Evolutionary conservation across 768 basidiomycete species (phyloP).

Genomic region (Tylopilus sp.): DNA sequence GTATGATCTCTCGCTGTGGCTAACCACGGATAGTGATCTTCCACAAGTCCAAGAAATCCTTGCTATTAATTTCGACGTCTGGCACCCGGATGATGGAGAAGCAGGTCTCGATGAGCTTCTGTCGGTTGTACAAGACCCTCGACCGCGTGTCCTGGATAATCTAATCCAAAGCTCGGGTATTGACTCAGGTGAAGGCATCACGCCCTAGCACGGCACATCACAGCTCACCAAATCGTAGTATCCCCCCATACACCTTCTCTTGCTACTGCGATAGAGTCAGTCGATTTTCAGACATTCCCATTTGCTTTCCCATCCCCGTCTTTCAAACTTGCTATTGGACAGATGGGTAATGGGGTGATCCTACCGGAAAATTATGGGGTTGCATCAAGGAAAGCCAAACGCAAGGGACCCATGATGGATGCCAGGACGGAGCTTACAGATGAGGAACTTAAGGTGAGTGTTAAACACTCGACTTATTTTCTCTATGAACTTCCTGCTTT

Average conservation of each 20-base stretch:
- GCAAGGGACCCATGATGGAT: slow-evolving; percentile 59
- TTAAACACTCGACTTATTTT: neutral
- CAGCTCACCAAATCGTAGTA: slow-evolving; percentile 3
- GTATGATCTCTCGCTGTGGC: neutral
- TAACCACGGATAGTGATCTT: slow-evolving; percentile 14
- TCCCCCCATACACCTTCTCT: slow-evolving; percentile 1
- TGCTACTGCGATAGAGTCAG: slow-evolving; percentile 2
- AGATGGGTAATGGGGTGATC: neutral
- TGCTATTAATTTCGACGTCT: slow-evolving; percentile 13
- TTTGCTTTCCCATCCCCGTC: slow-evolving; percentile 3
- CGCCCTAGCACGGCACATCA: neutral
- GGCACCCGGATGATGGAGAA: slow-evolving; percentile 26
- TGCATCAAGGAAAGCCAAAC: slow-evolving; percentile 43
- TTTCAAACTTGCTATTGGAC: neutral
- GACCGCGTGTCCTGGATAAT: neutral
- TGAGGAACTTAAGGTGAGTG: slow-evolving; percentile 67
- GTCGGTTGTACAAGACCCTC: neutral
- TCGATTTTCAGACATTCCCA: neutral
- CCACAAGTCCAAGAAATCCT: slow-evolving; percentile 20
- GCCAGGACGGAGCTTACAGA: slow-evolving; percentile 77
- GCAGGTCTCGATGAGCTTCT: slow-evolving; percentile 1
- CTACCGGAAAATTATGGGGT: neutral
- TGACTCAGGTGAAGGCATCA: slow-evolving; percentile 7
- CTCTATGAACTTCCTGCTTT: neutral
- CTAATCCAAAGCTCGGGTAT: neutral